These are phyloP conservation scores for Rutstroemia sydowiana DNA, from an alignment of 2,329 filamentous ascomycete species.

Conservation along the genomic window DNA sequence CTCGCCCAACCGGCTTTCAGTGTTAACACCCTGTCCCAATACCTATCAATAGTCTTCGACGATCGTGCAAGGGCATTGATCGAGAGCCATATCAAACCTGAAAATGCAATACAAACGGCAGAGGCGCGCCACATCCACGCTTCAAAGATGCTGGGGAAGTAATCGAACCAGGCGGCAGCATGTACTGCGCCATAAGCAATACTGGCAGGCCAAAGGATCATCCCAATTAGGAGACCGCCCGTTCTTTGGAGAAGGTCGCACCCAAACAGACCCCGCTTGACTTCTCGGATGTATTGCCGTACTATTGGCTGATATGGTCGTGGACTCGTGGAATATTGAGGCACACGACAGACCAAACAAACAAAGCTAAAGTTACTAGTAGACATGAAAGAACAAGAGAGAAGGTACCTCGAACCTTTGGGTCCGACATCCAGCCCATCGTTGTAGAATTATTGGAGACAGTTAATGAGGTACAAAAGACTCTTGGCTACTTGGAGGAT, in stretches of 20 bases:
- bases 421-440: conserved; percentile 15
- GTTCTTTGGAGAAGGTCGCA: conserved; percentile 11
- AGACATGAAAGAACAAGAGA: conserved; percentile 32
- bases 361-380: conserved; percentile 31
- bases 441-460: background rate
- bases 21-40: conserved; percentile 5
- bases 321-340: conserved; percentile 33
- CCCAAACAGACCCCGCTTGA: no score
- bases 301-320: no score
- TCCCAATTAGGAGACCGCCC: conserved; percentile 12
- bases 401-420: conserved; percentile 27
- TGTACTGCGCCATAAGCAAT: conserved; percentile 13
- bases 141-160: conserved; percentile 10
- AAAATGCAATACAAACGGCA: conserved; percentile 9
- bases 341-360: conserved; percentile 33
- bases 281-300: no score
- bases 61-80: conserved; percentile 3
- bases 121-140: conserved; percentile 10
- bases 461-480: background rate
- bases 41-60: background rate
- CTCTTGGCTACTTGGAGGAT: no score
- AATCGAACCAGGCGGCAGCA: conserved; percentile 13
- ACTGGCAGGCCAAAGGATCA: conserved; percentile 7
- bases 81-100: conserved; percentile 4
- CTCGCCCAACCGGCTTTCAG: background rate